These are phyloP conservation scores for Hypoxylon fuscum DNA, from an alignment of 495 filamentous ascomycete genomes.

Conservation along the genomic window DNA sequence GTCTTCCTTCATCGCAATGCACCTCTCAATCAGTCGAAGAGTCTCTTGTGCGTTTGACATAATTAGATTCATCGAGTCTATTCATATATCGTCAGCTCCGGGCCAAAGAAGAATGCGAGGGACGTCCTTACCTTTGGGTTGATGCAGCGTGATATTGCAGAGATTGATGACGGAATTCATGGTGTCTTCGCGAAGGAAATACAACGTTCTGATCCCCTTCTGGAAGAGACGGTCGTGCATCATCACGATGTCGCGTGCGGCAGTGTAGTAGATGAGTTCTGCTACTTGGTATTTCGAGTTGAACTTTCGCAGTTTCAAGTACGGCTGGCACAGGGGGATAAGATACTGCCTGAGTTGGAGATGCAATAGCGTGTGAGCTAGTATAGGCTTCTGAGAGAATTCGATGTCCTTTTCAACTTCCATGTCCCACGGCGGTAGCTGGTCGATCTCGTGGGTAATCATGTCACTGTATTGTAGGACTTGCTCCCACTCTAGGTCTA, in stretches of 20 bases:
- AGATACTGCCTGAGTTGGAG: conserved; percentile 48
- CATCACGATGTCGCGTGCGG: conserved; percentile 46
- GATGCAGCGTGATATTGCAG: conserved; percentile 58
- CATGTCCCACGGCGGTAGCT: conserved; percentile 45
- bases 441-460: conserved; percentile 45
- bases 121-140: conserved; percentile 49
- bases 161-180: conserved; percentile 46
- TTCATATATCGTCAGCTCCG: conserved; percentile 20
- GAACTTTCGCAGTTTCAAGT: conserved; percentile 42
- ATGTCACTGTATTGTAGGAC: conserved; percentile 48
- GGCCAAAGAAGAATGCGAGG: not conserved
- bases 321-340: conserved; percentile 46
- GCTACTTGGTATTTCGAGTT: conserved; percentile 42
- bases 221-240: conserved; percentile 44
- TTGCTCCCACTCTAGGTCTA: conserved; percentile 43
- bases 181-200: conserved; percentile 47
- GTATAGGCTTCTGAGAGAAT: conserved; percentile 36
- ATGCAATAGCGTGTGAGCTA: conserved; percentile 44
- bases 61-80: conserved; percentile 41
- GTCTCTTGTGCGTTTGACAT: conserved; percentile 44
- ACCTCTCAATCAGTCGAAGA: conserved; percentile 44
- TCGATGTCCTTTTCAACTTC: conserved; percentile 25
- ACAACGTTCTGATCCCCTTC: conserved; percentile 43
- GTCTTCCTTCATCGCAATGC: conserved; percentile 46
- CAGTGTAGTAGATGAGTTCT: conserved; percentile 47